phyloP scores from a whole-genome alignment of 2,329 filamentous ascomycete genomes.

The Seiridium unicorne region DNA sequence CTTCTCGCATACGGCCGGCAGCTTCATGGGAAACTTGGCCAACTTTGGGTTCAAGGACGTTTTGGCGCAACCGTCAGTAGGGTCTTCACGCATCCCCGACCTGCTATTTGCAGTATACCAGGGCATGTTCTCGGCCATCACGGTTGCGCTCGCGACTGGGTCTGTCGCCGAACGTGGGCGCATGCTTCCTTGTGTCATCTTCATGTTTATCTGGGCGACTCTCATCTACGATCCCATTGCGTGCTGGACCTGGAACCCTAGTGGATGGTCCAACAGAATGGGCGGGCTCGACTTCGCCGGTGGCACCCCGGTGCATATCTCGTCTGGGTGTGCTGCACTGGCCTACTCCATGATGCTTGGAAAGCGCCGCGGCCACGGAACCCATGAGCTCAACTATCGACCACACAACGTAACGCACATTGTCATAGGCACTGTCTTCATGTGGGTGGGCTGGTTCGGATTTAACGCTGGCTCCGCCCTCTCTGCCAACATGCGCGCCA shows the following conservation, averaged over 20 bases:
- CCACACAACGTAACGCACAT: conserved; percentile 93
- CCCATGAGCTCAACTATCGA: conserved; percentile 85
- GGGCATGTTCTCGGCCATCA: conserved; percentile 86
- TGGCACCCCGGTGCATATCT: conserved; percentile 86
- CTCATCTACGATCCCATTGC: conserved; percentile 90
- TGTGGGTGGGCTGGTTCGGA: conserved; percentile 95
- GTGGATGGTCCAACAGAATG: conserved; percentile 76
- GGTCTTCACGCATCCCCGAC: conserved; percentile 72
- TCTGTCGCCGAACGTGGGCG: conserved; percentile 84
- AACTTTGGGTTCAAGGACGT: conserved; percentile 81
- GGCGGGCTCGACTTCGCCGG: conserved; percentile 87
- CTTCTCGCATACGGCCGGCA: conserved; percentile 75
- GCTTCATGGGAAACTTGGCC: conserved; percentile 73
- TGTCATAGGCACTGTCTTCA: conserved; percentile 87
- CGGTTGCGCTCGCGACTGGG: conserved; percentile 79
- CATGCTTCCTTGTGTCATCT: conserved; percentile 84
- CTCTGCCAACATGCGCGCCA: conserved; percentile 75
- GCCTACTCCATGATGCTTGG: conserved; percentile 87
- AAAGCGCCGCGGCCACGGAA: conserved; percentile 80
- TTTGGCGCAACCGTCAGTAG: conserved; percentile 72
- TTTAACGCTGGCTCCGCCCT: conserved; percentile 89
- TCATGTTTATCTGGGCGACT: conserved; percentile 92
- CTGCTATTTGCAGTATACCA: conserved; percentile 84
- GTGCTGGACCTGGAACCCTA: conserved; percentile 91
- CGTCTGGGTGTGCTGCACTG: conserved; percentile 78